These are phyloP conservation scores for Hysterium pulicare DNA, from an alignment of 2,329 filamentous ascomycete genomes.

Conservation along the genomic window DNA sequence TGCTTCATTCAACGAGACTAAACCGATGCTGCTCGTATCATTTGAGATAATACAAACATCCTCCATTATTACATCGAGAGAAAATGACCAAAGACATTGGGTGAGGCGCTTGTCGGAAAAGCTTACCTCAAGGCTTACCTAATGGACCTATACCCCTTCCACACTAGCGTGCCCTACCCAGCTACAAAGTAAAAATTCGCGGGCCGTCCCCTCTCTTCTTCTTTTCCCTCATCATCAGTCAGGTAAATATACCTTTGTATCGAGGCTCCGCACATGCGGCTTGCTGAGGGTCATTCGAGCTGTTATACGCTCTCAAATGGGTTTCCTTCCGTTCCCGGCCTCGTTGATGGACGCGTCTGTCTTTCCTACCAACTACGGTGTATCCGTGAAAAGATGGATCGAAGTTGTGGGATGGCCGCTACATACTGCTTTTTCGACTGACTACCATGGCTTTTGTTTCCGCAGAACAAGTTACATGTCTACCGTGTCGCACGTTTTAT, in stretches of 20 bases:
- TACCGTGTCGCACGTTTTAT: no score
- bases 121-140: no score
- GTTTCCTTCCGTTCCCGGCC: slow-evolving; percentile 45
- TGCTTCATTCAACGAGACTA: no score
- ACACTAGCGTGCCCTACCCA: background rate
- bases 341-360: slow-evolving; percentile 37
- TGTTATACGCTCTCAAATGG: slow-evolving; percentile 23
- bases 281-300: slow-evolving; percentile 41
- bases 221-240: slow-evolving; percentile 34
- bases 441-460: no score
- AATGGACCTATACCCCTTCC: background rate
- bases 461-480: no score
- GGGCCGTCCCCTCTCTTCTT: slow-evolving; percentile 6
- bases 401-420: slow-evolving; percentile 43
- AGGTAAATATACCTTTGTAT: slow-evolving; percentile 29
- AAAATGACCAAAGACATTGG: no score
- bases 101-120: no score
- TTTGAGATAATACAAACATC: no score
- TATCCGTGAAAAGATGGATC: slow-evolving; percentile 41
- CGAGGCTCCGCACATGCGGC: slow-evolving; percentile 41
- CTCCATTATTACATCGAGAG: no score
- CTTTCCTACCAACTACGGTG: slow-evolving; percentile 37
- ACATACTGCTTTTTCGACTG: slow-evolving; percentile 20
- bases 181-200: background rate
- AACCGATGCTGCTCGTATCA: no score